Conservation (phyloP, 139 green algal species). For the Bryopsis sp. region DNA sequence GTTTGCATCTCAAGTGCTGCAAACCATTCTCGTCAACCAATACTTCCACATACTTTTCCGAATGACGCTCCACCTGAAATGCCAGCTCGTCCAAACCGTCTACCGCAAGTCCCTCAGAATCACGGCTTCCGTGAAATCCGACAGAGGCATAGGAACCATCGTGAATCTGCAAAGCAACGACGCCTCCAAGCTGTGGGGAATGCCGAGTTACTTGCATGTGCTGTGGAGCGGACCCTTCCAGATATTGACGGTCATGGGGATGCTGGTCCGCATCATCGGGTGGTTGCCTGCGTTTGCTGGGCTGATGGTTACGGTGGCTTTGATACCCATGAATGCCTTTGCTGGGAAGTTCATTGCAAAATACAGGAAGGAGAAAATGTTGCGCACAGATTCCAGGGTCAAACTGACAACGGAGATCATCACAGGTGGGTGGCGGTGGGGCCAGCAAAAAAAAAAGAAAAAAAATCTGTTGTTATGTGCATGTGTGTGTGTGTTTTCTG, state of each 20-base stretch:
- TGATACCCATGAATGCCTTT: conserved; percentile 64
- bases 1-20: conserved; percentile 32
- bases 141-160: conserved; percentile 54
- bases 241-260: conserved; percentile 19
- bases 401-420: conserved; percentile 74
- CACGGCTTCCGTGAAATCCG: conserved; percentile 34
- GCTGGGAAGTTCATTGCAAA: conserved; percentile 45
- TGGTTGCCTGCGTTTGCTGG: conserved; percentile 55
- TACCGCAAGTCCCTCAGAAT: conserved; percentile 69
- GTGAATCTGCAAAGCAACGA: conserved; percentile 82
- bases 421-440: conserved; percentile 32
- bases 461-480: too few species aligned
- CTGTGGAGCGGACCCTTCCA: conserved; percentile 70
- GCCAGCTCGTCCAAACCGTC: conserved; percentile 53
- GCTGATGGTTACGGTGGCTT: conserved; percentile 51
- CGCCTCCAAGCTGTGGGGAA: conserved; percentile 70
- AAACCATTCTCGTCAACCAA: conserved; percentile 65
- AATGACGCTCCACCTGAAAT: conserved; percentile 60
- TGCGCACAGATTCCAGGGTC: conserved; percentile 65
- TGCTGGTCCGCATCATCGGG: conserved; percentile 45
- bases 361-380: conserved; percentile 42
- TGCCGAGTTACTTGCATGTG: conserved; percentile 77
- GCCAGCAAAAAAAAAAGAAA: too few species aligned
- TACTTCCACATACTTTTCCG: conserved; percentile 82
- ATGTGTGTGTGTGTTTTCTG: too few species aligned